Evolutionary conservation across 345 rosid genomes (phyloP), one percentile per base, ranked within the genome.

Genomic region (Abelmoschus esculentus): DNA sequence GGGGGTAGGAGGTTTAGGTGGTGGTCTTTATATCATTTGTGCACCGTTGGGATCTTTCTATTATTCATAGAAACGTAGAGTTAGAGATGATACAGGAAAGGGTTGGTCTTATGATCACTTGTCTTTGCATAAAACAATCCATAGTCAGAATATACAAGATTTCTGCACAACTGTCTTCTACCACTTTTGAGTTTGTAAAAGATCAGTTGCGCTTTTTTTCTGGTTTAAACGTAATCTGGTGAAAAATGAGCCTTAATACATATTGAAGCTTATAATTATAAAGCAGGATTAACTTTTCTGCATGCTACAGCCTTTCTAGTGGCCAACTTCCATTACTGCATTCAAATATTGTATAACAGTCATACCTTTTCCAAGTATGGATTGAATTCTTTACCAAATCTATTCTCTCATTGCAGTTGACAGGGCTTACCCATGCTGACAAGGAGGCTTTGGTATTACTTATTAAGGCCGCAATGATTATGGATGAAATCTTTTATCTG

Each of bases 401-500:
- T 26, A 71, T 22, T 65, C 68, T 29, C 36, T 77, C 26, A 11
- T 66, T 84, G 82, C 86, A 93, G 98, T 80, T 90, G 83, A 69
- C 88, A 15, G 89, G 84, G 71, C 91, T 93, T 73, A 53, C 91
- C 4, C 81, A 83, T 67, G 82, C 72, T 61, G 98, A 90, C 76
- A 86, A 61, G 79, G 81, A 87, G 74, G 92, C 92, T 61, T 66
- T 93, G 75, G 46, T 70, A 60, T 81, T 89, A 53, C 78, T 93
- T 63, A 82, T 89, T 64, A 88, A 86, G 86, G 96, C 98, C 78
- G 97, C 96, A 67, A 80, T 76, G 80, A 36, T 89, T 53, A 79
- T 90, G 69, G 96, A 93, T 67, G 95, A 93, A 55, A 89, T 89
- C 64, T 93, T 90, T 70, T 77, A 83, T 77, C 80, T 77, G 74